Evolutionary conservation across 345 rosid genomes (phyloP), one percentile per base, ranked within the genome.

Genomic region (Hevea brasiliensis): DNA sequence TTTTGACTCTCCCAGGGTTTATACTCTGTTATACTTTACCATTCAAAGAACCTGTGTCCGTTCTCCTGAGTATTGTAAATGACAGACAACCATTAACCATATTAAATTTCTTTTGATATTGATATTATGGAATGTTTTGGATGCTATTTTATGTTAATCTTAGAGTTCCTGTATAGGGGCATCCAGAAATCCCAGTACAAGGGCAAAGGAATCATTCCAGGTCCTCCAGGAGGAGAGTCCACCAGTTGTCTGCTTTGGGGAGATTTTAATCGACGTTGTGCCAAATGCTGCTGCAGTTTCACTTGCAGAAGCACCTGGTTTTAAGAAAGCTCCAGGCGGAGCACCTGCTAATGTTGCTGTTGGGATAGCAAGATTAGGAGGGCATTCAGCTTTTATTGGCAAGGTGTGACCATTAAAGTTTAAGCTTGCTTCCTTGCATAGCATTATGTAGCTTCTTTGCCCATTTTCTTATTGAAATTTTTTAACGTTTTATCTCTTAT

Each of bases 261-360:
- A 95, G 67, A 84, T 92, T 92, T 79, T 95, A 82, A 95, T 95
- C 0, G 98, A 95, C 80, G 91, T 95, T 74, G 97, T 95, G 7
- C 98, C 99, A 10, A 89, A 94, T 8, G 91, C 87, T 37, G 81
- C 72, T 9, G 96, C 93, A 58, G 97, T 92, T 61, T 95, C 98
- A 27, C 87, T 92, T 0, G 98, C 96, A 23, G 98, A 92, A 82
- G 97, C 98, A 73, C 92, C 96, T 24, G 92, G 92, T 69, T 95
- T 95, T 86, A 86, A 88, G 89, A 92, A 89, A 84, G 92, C 99
- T 73, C 86, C 98, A 6, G 97, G 99, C 20, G 98, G 99, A 35
- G 99, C 99, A 76, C 99, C 98, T 73, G 99, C 98, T 3, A 95
- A 92, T 80, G 99, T 92, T 75, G 97, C 99, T 24, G 99, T 95